These are phyloP conservation scores for Lachnellula hyalina DNA, from an alignment of 2,329 filamentous ascomycete species.

Conservation along the genomic window DNA sequence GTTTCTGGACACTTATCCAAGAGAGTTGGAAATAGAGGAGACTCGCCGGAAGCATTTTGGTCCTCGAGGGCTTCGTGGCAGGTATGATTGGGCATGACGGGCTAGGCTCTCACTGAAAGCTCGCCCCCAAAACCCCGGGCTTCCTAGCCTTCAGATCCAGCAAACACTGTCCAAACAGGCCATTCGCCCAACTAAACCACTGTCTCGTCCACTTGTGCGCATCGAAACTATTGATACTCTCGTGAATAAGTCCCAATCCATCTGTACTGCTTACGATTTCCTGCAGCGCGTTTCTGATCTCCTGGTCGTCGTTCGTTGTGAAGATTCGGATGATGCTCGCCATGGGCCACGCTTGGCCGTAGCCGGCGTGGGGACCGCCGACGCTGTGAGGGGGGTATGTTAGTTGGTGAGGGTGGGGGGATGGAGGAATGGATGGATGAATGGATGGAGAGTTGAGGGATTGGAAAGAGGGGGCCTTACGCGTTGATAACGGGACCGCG, in stretches of 20 bases:
- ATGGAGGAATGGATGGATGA: slow-evolving; percentile 19
- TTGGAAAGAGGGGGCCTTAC: slow-evolving; percentile 35
- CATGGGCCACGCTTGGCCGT: slow-evolving; percentile 51
- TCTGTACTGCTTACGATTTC: slow-evolving; percentile 25
- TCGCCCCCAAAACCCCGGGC: slow-evolving; percentile 54
- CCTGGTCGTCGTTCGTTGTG: slow-evolving; percentile 37
- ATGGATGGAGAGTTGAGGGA: slow-evolving; percentile 63
- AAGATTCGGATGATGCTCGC: slow-evolving; percentile 48
- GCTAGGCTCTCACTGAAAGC: slow-evolving; percentile 46
- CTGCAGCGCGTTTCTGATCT: slow-evolving; percentile 27
- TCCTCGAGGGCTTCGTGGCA: not conserved
- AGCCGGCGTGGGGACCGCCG: slow-evolving; percentile 63
- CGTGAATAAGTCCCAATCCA: slow-evolving; percentile 42
- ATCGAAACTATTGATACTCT: slow-evolving; percentile 42
- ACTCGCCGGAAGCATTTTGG: not conserved
- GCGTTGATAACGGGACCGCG: slow-evolving; percentile 46
- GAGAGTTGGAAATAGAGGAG: not conserved
- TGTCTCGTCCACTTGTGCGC: slow-evolving; percentile 37
- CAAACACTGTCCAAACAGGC: slow-evolving; percentile 79
- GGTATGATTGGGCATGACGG: no score
- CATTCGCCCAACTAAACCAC: slow-evolving; percentile 81
- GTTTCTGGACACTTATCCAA: not conserved
- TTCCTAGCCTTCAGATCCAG: slow-evolving; percentile 69
- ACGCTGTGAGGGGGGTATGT: slow-evolving; percentile 46
- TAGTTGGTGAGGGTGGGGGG: not conserved